A percentile compares a stretch with the other conserved stretches of the same genome.
Evolutionary conservation across 1,139 yeast species (phyloP).

Genomic region (Yamadazyma buinensis): DNA sequence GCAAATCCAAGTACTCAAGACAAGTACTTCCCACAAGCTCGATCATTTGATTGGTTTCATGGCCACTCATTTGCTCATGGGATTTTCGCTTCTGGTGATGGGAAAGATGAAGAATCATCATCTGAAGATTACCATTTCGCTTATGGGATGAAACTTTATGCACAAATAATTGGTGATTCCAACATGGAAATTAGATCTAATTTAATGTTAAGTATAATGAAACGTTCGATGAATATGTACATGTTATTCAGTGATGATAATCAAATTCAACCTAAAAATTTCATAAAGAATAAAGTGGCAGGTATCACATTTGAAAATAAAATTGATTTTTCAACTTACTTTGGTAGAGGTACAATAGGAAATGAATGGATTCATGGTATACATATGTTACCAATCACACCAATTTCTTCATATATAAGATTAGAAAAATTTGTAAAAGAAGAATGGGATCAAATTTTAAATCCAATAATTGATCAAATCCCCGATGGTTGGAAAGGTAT

Average conservation of each 20-base stretch:
- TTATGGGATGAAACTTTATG: slow-evolving; percentile 41
- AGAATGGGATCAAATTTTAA: slow-evolving; percentile 41
- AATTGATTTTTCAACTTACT: slow-evolving; percentile 42
- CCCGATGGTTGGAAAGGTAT: slow-evolving; percentile 48
- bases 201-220: slow-evolving; percentile 41
- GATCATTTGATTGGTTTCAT: slow-evolving; percentile 45
- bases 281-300: slow-evolving; percentile 40
- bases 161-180: slow-evolving; percentile 27
- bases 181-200: slow-evolving; percentile 38
- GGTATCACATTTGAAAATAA: slow-evolving; percentile 47
- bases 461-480: slow-evolving; percentile 27
- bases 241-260: slow-evolving; percentile 41
- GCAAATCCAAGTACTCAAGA: slow-evolving; percentile 39
- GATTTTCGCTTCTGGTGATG: slow-evolving; percentile 42
- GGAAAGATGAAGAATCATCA: slow-evolving; percentile 45
- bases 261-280: slow-evolving; percentile 32
- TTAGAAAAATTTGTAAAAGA: slow-evolving; percentile 33
- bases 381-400: slow-evolving; percentile 47
- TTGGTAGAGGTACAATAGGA: slow-evolving; percentile 40
- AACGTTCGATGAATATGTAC: slow-evolving; percentile 40
- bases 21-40: slow-evolving; percentile 34
- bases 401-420: slow-evolving; percentile 39
- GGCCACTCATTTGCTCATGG: slow-evolving; percentile 50
- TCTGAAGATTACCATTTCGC: slow-evolving; percentile 46
- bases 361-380: slow-evolving; percentile 49